A percentile compares a stretch with the other conserved stretches of the same genome.
Conservation (phyloP, 2,329 filamentous ascomycete species). For the Aspergillus sojae region DNA sequence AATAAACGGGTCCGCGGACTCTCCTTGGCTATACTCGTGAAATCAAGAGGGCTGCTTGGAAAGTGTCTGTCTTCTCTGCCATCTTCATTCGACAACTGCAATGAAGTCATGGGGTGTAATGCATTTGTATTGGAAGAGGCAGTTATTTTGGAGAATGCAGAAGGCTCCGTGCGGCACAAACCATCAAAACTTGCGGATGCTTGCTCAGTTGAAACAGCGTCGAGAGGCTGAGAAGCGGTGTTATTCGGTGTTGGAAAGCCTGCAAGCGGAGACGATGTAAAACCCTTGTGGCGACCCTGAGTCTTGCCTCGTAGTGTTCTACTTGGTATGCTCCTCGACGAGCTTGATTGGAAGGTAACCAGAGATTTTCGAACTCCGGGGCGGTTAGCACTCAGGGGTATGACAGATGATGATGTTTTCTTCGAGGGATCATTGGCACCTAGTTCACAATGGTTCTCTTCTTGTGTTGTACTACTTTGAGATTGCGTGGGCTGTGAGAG, state of each 20-base stretch:
- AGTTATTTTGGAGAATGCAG: not conserved
- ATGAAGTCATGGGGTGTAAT: not conserved
- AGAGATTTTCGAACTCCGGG: not conserved
- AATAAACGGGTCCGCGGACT: not conserved
- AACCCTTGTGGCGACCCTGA: constrained; percentile 23
- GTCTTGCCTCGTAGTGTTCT: constrained; percentile 12
- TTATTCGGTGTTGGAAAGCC: constrained; percentile 23
- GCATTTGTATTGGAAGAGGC: not conserved
- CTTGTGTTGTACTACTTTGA: constrained; percentile 7
- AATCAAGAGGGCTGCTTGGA: not conserved
- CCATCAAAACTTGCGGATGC: not conserved
- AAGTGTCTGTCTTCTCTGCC: not conserved
- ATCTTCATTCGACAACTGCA: not conserved
- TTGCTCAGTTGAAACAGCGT: constrained; percentile 1
- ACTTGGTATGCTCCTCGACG: not conserved
- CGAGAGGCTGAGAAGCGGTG: constrained; percentile 5
- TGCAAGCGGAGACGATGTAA: constrained; percentile 38
- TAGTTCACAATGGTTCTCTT: not conserved
- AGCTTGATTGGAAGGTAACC: not conserved
- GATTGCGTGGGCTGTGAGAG: not conserved
- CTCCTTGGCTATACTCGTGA: not conserved
- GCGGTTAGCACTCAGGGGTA: not conserved
- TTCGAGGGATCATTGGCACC: not conserved
- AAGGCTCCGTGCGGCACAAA: not conserved
- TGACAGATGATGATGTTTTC: not conserved